Evolutionary conservation across 1,139 yeast genomes (phyloP).

Genomic region (Wickerhamiella infanticola): DNA sequence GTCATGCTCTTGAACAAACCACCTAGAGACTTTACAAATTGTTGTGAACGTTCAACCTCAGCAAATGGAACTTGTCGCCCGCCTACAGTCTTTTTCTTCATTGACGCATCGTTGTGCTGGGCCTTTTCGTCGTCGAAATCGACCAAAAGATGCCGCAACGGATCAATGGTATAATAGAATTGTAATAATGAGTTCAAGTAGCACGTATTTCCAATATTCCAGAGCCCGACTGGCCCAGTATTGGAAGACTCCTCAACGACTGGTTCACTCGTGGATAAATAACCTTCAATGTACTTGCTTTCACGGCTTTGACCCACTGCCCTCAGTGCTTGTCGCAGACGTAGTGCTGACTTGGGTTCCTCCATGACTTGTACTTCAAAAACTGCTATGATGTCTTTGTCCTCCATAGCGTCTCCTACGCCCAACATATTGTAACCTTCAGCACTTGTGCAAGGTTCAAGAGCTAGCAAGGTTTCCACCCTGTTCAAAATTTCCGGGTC

Average conservation of each 20-base stretch:
- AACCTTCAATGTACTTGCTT: slow-evolving; percentile 4
- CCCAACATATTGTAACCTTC: slow-evolving; percentile 50
- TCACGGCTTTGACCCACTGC: slow-evolving; percentile 20
- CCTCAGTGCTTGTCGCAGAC: slow-evolving; percentile 23
- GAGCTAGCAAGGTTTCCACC: slow-evolving; percentile 15
- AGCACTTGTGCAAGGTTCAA: slow-evolving; percentile 19
- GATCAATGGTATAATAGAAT: slow-evolving; percentile 73
- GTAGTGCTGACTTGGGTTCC: slow-evolving; percentile 17
- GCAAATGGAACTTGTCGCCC: slow-evolving; percentile 60
- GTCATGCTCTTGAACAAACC: slow-evolving; percentile 58
- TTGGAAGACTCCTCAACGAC: slow-evolving; percentile 18
- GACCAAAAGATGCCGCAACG: slow-evolving; percentile 54
- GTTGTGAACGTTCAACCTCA: slow-evolving; percentile 69
- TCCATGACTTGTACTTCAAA: slow-evolving; percentile 22
- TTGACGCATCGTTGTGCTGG: slow-evolving; percentile 13
- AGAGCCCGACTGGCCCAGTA: slow-evolving; percentile 79
- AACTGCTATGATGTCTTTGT: slow-evolving; percentile 13
- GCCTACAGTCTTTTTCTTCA: slow-evolving; percentile 44
- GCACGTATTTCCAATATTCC: slow-evolving; percentile 91
- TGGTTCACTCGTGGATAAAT: slow-evolving; percentile 9
- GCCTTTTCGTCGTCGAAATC: slow-evolving; percentile 31
- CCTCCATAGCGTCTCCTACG: slow-evolving; percentile 20
- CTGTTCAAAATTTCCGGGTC: slow-evolving; percentile 27
- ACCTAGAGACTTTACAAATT: slow-evolving; percentile 59
- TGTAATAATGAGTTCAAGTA: slow-evolving; percentile 81